Base-by-base conservation (phyloP, 2,329 filamentous ascomycete species). In the Venturia aucupariae region DNA sequence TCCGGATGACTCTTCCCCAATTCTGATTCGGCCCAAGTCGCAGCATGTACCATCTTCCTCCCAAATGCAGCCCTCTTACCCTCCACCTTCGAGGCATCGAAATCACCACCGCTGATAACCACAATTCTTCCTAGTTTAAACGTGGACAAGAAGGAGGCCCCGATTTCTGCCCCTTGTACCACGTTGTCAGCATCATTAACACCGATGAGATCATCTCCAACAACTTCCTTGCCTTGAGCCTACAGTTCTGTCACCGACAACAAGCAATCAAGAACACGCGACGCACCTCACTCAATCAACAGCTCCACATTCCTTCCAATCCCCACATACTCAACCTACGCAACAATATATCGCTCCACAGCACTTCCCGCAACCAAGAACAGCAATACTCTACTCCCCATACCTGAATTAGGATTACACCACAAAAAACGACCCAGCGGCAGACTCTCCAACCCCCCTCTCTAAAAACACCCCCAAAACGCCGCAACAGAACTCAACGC, bases 1-100 rank as follows among this genome's bases (percentile, higher is more conserved):
- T 59, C 54, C 54, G 24, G 35, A 59, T 59, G 35, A 22, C 54
- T 59, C 54, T 38, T 59, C 6, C 54, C 54, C 17, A 59, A n/a
- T 24, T 32, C 35, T 7, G n/a, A 7, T 8, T 59, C 54, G n/a
- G 19, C 19, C 44, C 44, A 22, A 19, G 24, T 6, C 19, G 27
- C 35, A 22, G 54, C 54, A 32, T 32, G 19, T 32, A 59, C 27
- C 54, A 59, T 59, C 27, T n/a, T 59, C 35, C 54, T 59, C 35
- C 5, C 35, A n/a, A 59, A 59, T 6, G 24, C 54, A 27, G 54
- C 54, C 19, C 35, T 59, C 35, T 59, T 59, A 22, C 54, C 54
- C 6, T 32, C 19, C 27, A 59, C 24, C 19, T 59, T 59, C 27
- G 27, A 32, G 7, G 17, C 54, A 38, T 59, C 54, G 15, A 59